phyloP scores from a whole-genome alignment of 2,329 filamentous ascomycete genomes.

The Botryotinia narcissicola region DNA sequence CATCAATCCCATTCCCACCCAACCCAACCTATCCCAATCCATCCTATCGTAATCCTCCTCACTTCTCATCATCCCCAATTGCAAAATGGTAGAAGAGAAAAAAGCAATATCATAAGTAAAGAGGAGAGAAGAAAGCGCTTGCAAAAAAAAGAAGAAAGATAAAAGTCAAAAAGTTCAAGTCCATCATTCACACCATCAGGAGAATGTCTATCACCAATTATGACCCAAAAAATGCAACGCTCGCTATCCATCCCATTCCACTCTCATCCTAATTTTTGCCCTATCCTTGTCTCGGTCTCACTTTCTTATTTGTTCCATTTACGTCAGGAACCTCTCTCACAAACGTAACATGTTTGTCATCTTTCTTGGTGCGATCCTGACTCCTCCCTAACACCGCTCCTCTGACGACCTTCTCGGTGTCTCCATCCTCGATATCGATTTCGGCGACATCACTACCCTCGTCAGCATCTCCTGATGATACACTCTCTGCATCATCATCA shows the following conservation, averaged over 20 bases:
- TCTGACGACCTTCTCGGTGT: constrained; percentile 35
- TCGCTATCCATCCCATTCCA: background rate
- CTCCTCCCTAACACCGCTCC: constrained; percentile 32
- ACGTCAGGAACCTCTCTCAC: constrained; percentile 33
- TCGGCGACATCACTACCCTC: constrained; percentile 62
- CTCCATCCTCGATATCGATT: constrained; percentile 57
- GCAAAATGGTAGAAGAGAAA: background rate
- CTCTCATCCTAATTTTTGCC: background rate
- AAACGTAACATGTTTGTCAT: constrained; percentile 41
- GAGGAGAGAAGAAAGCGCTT: constrained; percentile 3
- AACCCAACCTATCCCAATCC: background rate
- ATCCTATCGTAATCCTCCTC: background rate
- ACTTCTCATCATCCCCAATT: background rate
- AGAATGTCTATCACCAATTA: background rate
- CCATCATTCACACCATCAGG: background rate
- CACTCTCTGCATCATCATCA: constrained; percentile 55
- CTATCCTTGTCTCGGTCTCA: background rate
- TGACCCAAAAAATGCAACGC: background rate
- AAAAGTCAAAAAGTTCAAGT: background rate
- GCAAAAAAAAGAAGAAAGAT: background rate
- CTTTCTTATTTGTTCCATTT: background rate
- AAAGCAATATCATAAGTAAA: background rate
- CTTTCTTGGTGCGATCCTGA: constrained; percentile 33
- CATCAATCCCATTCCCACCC: background rate
- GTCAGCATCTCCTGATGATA: constrained; percentile 49